A percentile compares a stretch with the other conserved stretches of the same genome.
Conservation (phyloP, 768 basidiomycete species). For the Tricholoma bakamatsutake region DNA sequence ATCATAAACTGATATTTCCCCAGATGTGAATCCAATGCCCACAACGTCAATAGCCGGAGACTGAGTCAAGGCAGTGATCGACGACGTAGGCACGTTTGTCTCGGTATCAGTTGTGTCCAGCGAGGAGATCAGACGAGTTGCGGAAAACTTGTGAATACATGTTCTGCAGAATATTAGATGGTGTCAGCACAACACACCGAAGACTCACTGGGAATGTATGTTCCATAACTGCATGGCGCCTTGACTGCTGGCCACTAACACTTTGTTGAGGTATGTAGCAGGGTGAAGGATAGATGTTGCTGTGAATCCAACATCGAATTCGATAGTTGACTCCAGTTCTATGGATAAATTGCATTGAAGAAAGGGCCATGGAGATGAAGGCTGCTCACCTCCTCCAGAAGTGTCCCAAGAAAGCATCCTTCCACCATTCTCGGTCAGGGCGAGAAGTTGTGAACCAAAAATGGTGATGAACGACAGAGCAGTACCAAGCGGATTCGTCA, state of each 20-base stretch:
- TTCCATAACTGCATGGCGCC: conserved; percentile 94
- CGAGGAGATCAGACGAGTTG: conserved; percentile 44
- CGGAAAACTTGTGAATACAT: conserved; percentile 75
- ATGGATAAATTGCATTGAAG: conserved; percentile 10
- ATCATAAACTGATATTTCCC: conserved; percentile 86
- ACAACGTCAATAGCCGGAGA: conserved; percentile 96
- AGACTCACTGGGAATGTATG: conserved; percentile 66
- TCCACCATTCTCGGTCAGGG: conserved; percentile 72
- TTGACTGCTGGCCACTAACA: conserved; percentile 76
- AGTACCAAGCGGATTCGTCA: conserved; percentile 60
- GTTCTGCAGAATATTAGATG: conserved; percentile 39
- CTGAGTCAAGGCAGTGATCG: conserved; percentile 79
- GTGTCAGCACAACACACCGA: background rate
- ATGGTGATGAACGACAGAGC: conserved; percentile 60
- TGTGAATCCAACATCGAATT: conserved; percentile 79
- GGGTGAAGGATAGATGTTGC: conserved; percentile 89
- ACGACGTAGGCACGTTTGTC: conserved; percentile 23
- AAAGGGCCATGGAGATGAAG: background rate
- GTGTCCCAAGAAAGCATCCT: conserved; percentile 79
- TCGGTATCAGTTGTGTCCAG: conserved; percentile 23
- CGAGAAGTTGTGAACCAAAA: conserved; percentile 78
- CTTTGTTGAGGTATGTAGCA: conserved; percentile 94
- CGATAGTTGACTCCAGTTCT: conserved; percentile 64
- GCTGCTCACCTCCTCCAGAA: conserved; percentile 38
- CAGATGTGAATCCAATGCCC: conserved; percentile 86